Evolutionary conservation across 176 grass and related monocot species (phyloP).

Genomic region (Avena eriantha): DNA sequence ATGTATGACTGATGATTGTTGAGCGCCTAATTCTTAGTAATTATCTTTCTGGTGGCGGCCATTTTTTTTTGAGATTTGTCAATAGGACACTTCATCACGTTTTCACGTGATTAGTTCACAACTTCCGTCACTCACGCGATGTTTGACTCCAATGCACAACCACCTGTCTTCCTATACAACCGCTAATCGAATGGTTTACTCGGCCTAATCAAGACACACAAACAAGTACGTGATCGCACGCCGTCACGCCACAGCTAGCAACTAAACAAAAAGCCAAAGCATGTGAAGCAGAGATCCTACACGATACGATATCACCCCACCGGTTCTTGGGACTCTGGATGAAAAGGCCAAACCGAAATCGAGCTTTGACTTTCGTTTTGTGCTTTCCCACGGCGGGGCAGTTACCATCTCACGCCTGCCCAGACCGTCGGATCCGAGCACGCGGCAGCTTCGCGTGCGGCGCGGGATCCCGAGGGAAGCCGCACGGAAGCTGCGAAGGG

Average conservation of each 20-base stretch:
- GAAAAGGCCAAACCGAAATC: constrained; percentile 39
- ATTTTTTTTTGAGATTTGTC: too few species aligned
- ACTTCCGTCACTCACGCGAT: too few species aligned
- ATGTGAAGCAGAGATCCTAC: constrained; percentile 18
- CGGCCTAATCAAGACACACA: neutral
- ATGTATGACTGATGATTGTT: neutral
- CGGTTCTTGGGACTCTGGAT: neutral
- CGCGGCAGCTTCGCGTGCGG: constrained; percentile 37
- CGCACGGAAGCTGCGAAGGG: constrained; percentile 6
- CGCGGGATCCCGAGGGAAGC: constrained; percentile 25
- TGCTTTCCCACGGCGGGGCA: neutral
- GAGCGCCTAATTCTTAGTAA: neutral
- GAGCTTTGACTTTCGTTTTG: neutral
- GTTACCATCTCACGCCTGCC: constrained; percentile 29
- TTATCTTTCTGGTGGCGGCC: too few species aligned
- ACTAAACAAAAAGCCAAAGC: constrained; percentile 18
- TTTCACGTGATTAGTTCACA: neutral
- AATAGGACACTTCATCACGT: neutral
- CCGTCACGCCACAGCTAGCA: neutral
- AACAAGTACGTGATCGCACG: neutral
- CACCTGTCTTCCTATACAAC: neutral
- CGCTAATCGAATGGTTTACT: neutral
- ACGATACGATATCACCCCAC: constrained; percentile 15
- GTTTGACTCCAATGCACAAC: neutral
- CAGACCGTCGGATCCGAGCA: constrained; percentile 41